Evolutionary conservation across 345 rosid genomes (phyloP), one percentile per base, ranked within the genome.

Genomic region (Populus deltoides): DNA sequence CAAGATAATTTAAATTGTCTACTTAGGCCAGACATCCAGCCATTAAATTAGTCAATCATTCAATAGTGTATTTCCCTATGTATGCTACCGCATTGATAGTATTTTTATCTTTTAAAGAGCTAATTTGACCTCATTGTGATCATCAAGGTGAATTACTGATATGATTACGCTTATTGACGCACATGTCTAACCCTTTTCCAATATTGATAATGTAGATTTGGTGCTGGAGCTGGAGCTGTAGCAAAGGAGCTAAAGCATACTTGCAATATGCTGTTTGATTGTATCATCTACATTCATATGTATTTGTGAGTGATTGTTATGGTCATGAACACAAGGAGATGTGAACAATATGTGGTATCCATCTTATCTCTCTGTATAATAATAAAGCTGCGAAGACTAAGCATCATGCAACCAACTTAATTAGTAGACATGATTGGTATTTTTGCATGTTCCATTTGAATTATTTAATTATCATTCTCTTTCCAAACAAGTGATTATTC

Each of bases 171-270:
- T 33, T 62, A 45, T 49, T 68, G 22, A 71, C 71, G 63, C 74
- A 38, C 66, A 35, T 68, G 70, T 53, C 88, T 85, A 79, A 82
- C 69, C 49, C 39, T 55, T 49, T 71, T 73, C 74, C 78, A 24
- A 29, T 74, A 13, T 77, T 83, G 79, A 70, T 35, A 57, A 51
- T 86, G 90, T 83, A 94, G 97, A 93, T 83, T 86, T 94, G 83
- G 97, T 94, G 85, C 77, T 94, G 97, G 97, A 94, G 85, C 77
- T 94, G 97, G 97, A 94, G 92, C 94, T 93, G 86, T 88, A 91
- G 88, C 53, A 68, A 84, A 65, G 79, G 71, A 62, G 69, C 72
- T 18, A 57, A 66, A 75, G 41, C 10, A 63, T 5, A 38, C 57
- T 24, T 35, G 51, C 70, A 59, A 79, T 68, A 71, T 77, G 74